phyloP scores from a whole-genome alignment of 345 rosid genomes.

The Corymbia maculata region DNA sequence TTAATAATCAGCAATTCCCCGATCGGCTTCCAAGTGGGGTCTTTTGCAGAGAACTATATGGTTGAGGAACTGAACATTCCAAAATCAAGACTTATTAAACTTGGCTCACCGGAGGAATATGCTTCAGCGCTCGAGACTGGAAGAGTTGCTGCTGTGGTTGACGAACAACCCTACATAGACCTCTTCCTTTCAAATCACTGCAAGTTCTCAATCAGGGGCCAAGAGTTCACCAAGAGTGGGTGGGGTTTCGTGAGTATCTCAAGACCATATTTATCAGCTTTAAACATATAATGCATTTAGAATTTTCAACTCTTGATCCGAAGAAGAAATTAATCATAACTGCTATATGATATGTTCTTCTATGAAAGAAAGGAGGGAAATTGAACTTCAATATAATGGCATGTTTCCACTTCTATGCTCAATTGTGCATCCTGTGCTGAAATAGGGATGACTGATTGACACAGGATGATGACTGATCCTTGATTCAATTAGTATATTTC shows the following conservation, averaged over 20 bases:
- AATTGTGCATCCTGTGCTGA: background rate
- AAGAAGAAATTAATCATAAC: background rate
- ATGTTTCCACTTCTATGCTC: background rate
- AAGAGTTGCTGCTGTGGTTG: conserved; percentile 81
- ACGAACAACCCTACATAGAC: conserved; percentile 65
- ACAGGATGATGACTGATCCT: background rate
- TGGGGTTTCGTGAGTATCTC: conserved; percentile 92
- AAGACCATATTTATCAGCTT: background rate
- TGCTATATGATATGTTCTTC: background rate
- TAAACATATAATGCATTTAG: background rate
- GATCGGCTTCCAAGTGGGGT: conserved; percentile 77
- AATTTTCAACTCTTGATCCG: background rate
- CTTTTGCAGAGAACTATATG: conserved; percentile 74
- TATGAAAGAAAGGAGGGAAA: background rate
- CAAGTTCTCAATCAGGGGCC: conserved; percentile 64
- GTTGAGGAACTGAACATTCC: conserved; percentile 63
- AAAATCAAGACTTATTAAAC: conserved; percentile 64
- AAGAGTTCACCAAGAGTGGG: conserved; percentile 71
- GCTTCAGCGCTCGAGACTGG: conserved; percentile 53
- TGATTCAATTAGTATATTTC: background rate
- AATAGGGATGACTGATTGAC: background rate
- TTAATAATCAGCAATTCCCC: conserved; percentile 37
- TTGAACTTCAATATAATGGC: background rate
- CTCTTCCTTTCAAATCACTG: conserved; percentile 73
- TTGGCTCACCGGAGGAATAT: conserved; percentile 77